phyloP scores from a whole-genome alignment of 1,139 yeast genomes.

The Yamadazyma kanchanaburiensis region DNA sequence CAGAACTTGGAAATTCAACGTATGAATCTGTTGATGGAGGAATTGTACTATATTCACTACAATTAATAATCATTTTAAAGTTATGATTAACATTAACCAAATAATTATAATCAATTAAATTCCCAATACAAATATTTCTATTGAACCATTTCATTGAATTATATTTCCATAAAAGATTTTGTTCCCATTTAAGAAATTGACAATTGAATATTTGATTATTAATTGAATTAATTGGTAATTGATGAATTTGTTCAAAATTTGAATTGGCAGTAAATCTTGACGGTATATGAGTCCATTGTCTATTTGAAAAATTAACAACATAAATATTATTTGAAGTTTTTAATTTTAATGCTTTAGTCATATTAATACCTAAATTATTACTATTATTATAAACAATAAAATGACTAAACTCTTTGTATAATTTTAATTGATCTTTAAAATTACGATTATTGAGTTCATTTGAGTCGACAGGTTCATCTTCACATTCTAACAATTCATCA shows the following conservation, averaged over 20 bases:
- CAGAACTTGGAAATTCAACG: conserved; percentile 37
- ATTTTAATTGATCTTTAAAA: conserved; percentile 25
- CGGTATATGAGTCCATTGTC: conserved; percentile 16
- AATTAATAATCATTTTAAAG: conserved; percentile 32
- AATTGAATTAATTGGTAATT: conserved; percentile 17
- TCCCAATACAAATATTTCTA: conserved; percentile 30
- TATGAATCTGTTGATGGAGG: conserved; percentile 24
- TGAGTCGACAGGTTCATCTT: conserved; percentile 2
- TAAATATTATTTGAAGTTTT: conserved; percentile 12
- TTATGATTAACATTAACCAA: conserved; percentile 15
- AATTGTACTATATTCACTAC: conserved; percentile 32
- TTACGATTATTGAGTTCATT: conserved; percentile 30
- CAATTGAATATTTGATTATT: conserved; percentile 17
- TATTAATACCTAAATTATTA: conserved; percentile 11
- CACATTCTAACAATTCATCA: conserved; percentile 8
- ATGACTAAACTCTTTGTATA: conserved; percentile 32
- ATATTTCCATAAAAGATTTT: conserved; percentile 34
- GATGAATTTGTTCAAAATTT: conserved; percentile 12
- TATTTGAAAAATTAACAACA: conserved; percentile 15
- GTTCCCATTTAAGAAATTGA: conserved; percentile 31
- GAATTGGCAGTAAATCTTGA: conserved; percentile 13
- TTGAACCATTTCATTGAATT: conserved; percentile 30
- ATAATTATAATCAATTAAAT: conserved; percentile 28
- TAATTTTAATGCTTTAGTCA: conserved; percentile 13
- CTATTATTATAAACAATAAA: conserved; percentile 30